A percentile compares a stretch with the other conserved stretches of the same genome.
These are phyloP conservation scores for Forsythia suspensa DNA, from an alignment of 257 asterid genomes.

Conservation along the genomic window DNA sequence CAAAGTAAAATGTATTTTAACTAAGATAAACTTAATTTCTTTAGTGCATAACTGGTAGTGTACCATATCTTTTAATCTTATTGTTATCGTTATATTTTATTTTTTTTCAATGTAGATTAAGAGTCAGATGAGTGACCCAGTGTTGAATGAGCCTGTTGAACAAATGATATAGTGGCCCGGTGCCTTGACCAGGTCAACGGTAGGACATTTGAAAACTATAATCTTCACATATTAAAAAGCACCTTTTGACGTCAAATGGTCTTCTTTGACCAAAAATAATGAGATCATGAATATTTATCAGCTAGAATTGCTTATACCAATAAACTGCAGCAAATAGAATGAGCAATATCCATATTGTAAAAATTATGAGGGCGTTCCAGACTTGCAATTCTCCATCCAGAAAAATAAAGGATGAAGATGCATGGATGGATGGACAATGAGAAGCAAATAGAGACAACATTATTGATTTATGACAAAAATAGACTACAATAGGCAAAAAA, in stretches of 20 bases:
- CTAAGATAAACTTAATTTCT: not conserved
- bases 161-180: not conserved
- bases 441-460: conserved; percentile 9
- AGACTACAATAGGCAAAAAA: conserved; percentile 17
- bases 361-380: not conserved
- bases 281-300: not conserved
- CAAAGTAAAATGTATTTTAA: not conserved
- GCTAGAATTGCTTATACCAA: not conserved
- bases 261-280: not conserved
- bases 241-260: not conserved
- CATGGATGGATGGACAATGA: not conserved
- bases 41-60: not conserved
- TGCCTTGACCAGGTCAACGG: not conserved
- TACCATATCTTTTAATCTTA: not conserved
- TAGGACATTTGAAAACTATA: not conserved
- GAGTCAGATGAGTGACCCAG: not conserved
- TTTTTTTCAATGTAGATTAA: too few relatives aligned
- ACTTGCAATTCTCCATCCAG: not conserved
- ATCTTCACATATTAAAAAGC: not conserved
- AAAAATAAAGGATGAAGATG: not conserved
- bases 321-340: not conserved
- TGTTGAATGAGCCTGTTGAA: not conserved
- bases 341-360: not conserved
- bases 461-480: not conserved
- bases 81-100: not conserved